Evolutionary conservation across 2,329 filamentous ascomycete species (phyloP), one percentile per base, ranked within the genome.

Genomic region (Colletotrichum euphorbiae): DNA sequence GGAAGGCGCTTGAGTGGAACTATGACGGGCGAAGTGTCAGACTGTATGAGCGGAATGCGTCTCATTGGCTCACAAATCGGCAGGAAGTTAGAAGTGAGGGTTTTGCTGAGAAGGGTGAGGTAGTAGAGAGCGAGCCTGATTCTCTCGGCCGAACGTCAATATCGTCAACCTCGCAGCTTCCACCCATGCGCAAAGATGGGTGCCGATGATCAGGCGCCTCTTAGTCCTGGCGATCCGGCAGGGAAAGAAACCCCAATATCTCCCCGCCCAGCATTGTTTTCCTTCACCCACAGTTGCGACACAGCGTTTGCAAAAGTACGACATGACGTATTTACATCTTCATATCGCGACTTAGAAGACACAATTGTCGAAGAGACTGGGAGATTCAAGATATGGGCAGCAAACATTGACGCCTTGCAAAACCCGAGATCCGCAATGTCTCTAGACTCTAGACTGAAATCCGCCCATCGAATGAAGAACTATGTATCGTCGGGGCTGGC

Each of bases 331-430:
- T 24, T n/a, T 1, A 6, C 15, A 1, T 48, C 52, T 11, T 13
- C 15, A 1, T 64, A 51, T 13, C 52, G 19, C 5, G 52, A 2
- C 3, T 4, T 64, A 12, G 61, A 43, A 15, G 17, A 38, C n/a
- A 5, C 46, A 3, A 28, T 12, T n/a, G 12, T 38, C 11, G 61
- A 64, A 12, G 52, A 64, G 52, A 28, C 36, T 6, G 61, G 31
- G 4, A 55, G 61, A 13, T 57, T 57, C 51, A 64, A 36, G 6
- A 33, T 64, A 42, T 64, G 61, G 61, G 61, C 52, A 1, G 43
- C 17, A 11, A 64, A 64, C 7, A 40, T 64, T 11, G 61, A 43
- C 19, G 61, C 52, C 19, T 15, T 64, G 5, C 33, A 42, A 40
- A 21, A 17, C 3, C 28, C 51, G 15, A 43, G 28, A 3, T 63